Evolutionary conservation across 1,284 basidiomycete species (phyloP).

Genomic region (Cryptococcus jaspeensis): DNA sequence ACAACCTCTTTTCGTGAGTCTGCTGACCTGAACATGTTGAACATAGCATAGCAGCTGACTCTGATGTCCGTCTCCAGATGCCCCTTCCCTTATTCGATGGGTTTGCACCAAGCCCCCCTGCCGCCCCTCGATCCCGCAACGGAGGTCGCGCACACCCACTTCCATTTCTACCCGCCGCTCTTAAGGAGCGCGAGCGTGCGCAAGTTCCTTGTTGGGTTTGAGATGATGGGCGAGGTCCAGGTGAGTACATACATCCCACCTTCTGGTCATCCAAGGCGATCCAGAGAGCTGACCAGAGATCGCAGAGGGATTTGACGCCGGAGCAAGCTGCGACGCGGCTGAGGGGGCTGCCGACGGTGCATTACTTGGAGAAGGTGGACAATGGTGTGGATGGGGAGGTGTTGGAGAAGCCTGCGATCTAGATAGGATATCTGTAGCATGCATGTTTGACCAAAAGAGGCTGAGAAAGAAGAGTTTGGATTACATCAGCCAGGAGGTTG

Average conservation of each 20-base stretch:
- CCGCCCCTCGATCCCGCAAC: constrained; percentile 44
- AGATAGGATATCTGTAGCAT: too few species aligned
- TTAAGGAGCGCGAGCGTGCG: constrained; percentile 76
- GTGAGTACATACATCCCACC: constrained; percentile 13
- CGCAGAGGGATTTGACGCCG: constrained; percentile 73
- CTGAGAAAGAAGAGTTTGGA: too few species aligned
- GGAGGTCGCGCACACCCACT: constrained; percentile 72
- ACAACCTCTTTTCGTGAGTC: constrained; percentile 70
- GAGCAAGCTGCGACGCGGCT: constrained; percentile 80
- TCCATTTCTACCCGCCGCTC: constrained; percentile 87
- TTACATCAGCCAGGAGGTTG: too few species aligned
- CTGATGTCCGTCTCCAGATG: constrained; percentile 49
- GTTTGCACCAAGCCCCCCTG: constrained; percentile 76
- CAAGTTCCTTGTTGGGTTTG: constrained; percentile 94
- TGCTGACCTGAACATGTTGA: background rate
- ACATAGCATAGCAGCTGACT: background rate
- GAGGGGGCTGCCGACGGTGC: constrained; percentile 56
- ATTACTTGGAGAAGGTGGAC: constrained; percentile 54
- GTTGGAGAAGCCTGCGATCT: too few species aligned
- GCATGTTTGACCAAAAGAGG: too few species aligned
- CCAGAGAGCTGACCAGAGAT: background rate
- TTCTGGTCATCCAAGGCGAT: too few species aligned
- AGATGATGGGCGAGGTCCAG: constrained; percentile 88
- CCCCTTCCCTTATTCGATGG: constrained; percentile 97
- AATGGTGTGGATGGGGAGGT: too few species aligned